Conservation (phyloP, 768 basidiomycete genomes). For the Tylopilus intermedius region DNA sequence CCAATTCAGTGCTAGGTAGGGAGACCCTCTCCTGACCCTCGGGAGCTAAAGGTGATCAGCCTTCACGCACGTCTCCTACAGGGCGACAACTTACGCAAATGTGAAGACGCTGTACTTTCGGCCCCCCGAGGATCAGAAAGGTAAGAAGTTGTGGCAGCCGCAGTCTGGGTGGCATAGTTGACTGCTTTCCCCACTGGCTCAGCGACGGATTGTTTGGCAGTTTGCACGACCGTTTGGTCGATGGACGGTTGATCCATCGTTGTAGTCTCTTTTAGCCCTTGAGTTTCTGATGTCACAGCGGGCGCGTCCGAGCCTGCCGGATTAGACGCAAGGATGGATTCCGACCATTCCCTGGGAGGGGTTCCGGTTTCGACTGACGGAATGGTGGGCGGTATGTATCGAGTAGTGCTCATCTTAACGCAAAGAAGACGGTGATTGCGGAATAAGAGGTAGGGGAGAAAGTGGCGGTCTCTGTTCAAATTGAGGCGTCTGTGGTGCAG, state of each 20-base stretch:
- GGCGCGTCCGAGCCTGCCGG: conserved; percentile 3
- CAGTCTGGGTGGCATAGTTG: not conserved
- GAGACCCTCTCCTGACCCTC: conserved; percentile 14
- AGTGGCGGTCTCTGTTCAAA: conserved; percentile 4
- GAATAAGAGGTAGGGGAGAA: not conserved
- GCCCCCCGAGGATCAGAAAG: not conserved
- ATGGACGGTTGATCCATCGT: not conserved
- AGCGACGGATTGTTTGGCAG: conserved; percentile 3
- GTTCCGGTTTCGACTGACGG: conserved; percentile 14
- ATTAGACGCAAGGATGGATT: conserved; percentile 16
- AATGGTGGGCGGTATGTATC: conserved; percentile 12
- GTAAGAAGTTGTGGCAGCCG: conserved; percentile 2
- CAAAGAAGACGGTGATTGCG: not conserved
- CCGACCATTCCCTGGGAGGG: conserved; percentile 17
- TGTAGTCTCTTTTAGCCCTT: not conserved
- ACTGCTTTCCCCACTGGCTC: not conserved
- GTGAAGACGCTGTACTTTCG: not conserved
- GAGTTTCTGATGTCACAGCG: not conserved
- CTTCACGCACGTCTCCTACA: not conserved
- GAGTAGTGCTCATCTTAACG: conserved; percentile 10
- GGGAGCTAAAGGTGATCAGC: conserved; percentile 14
- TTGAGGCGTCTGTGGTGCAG: not conserved
- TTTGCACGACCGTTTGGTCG: not conserved
- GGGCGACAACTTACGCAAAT: conserved; percentile 11
- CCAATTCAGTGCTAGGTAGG: conserved; percentile 34